Percentiles rank a stretch among this genome's conserved stretches.
Evolutionary conservation across 805 yeast genomes (phyloP).

Genomic region (Brettanomyces anomalus): DNA sequence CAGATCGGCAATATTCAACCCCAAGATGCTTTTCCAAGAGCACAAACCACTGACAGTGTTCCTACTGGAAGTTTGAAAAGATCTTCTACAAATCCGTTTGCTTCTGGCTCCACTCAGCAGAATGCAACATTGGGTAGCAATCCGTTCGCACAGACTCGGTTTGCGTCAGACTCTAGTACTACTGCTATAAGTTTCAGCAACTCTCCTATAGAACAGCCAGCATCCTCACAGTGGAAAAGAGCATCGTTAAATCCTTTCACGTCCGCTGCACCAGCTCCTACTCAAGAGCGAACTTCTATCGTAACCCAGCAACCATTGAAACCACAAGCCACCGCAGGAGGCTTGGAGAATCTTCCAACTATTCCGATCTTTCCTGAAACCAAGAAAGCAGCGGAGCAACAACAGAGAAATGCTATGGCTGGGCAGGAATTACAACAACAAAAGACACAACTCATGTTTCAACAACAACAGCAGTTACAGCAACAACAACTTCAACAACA

Average conservation of each 20-base stretch:
- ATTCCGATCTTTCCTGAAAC: constrained; percentile 64
- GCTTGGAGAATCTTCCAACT: constrained; percentile 58
- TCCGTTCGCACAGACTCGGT: constrained; percentile 22
- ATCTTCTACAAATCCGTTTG: constrained; percentile 24
- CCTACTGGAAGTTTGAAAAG: constrained; percentile 15
- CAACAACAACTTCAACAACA: constrained; percentile 4
- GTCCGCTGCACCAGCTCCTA: constrained; percentile 13
- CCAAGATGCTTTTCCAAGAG: constrained; percentile 5
- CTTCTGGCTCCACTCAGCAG: constrained; percentile 4
- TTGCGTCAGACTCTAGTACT: constrained; percentile 13
- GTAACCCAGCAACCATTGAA: constrained; percentile 17
- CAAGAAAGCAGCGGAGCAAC: constrained; percentile 14
- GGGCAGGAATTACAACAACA: constrained; percentile 13
- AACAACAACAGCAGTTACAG: constrained; percentile 1
- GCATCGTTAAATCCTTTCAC: constrained; percentile 54
- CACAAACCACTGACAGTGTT: constrained; percentile 2
- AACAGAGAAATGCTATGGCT: constrained; percentile 14
- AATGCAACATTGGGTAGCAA: constrained; percentile 7
- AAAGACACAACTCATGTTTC: constrained; percentile 1
- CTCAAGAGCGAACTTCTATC: constrained; percentile 4
- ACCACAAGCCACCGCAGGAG: constrained; percentile 63
- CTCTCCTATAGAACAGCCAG: background rate
- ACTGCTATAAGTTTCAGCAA: constrained; percentile 13
- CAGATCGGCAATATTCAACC: background rate
- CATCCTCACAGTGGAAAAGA: constrained; percentile 22